Evolutionary conservation across 2,329 filamentous ascomycete species (phyloP).

Genomic region (Didymella arachidicola): DNA sequence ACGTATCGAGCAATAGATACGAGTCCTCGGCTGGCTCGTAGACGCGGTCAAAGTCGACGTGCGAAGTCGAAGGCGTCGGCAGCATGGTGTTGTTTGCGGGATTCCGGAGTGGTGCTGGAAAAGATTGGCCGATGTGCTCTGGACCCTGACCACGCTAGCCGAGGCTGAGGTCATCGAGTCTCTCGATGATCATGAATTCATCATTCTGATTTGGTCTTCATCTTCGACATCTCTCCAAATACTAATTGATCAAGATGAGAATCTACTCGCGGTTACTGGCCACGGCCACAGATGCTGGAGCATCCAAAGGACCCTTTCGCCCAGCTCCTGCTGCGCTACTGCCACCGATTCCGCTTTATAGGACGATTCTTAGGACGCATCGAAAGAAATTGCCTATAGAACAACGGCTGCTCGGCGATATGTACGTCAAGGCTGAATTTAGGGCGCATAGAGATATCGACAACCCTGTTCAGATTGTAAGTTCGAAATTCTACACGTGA

Average conservation of each 20-base stretch:
- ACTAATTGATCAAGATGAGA: conserved; percentile 36
- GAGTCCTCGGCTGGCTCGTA: conserved; percentile 98
- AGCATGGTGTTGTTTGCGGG: conserved; percentile 67
- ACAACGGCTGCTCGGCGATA: conserved; percentile 82
- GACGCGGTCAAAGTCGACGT: conserved; percentile 85
- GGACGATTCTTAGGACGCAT: conserved; percentile 85
- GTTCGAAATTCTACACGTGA: conserved; percentile 36
- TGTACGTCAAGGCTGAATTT: conserved; percentile 94
- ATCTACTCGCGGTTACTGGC: conserved; percentile 42
- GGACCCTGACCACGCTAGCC: conserved; percentile 31
- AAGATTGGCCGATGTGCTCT: conserved; percentile 31
- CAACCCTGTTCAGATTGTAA: conserved; percentile 89
- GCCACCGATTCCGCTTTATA: conserved; percentile 87
- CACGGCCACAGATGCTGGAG: conserved; percentile 46
- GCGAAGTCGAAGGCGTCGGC: conserved; percentile 90
- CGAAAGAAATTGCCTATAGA: conserved; percentile 77
- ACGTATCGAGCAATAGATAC: conserved; percentile 89
- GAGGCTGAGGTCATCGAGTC: conserved; percentile 39
- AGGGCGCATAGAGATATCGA: conserved; percentile 82
- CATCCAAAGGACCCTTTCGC: conserved; percentile 44
- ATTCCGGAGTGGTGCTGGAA: conserved; percentile 26
- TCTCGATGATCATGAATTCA: conserved; percentile 21
- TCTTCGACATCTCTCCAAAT: neutral
- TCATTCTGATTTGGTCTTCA: conserved; percentile 16
- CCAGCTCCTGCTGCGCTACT: conserved; percentile 71